Conservation (phyloP, 2,329 filamentous ascomycete genomes). For the Xylaria arbuscula region DNA sequence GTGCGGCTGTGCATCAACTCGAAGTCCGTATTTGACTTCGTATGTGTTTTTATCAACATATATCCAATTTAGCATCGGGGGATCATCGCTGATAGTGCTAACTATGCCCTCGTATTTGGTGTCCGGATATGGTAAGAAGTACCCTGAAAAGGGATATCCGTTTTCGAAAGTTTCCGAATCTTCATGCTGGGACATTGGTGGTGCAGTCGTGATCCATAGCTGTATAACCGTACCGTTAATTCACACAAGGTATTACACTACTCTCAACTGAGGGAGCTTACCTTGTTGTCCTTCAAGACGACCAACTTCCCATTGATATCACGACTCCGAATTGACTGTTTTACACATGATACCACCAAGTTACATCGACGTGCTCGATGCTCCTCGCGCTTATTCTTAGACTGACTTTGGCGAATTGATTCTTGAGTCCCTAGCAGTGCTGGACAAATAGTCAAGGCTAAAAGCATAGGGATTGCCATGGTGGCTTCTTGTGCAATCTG, state of each 20-base stretch:
- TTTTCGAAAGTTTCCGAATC: constrained; percentile 45
- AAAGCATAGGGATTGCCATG: constrained; percentile 57
- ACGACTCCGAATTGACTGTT: constrained; percentile 55
- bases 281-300: constrained; percentile 59
- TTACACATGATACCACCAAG: constrained; percentile 59
- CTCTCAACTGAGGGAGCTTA: constrained; percentile 34
- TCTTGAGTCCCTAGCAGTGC: constrained; percentile 61
- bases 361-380: constrained; percentile 62
- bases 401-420: constrained; percentile 61
- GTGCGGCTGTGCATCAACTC: constrained; percentile 56
- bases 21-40: constrained; percentile 60
- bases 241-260: neutral
- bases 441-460: constrained; percentile 56
- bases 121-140: constrained; percentile 69
- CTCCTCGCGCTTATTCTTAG: constrained; percentile 60
- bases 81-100: constrained; percentile 60
- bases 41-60: constrained; percentile 59
- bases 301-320: constrained; percentile 58
- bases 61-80: constrained; percentile 64
- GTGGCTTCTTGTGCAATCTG: constrained; percentile 42
- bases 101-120: constrained; percentile 58
- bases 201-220: constrained; percentile 60
- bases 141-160: constrained; percentile 66
- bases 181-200: constrained; percentile 42
- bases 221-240: constrained; percentile 34